Percentiles rank a stretch among this genome's conserved stretches.
phyloP scores from a whole-genome alignment of 177 flowering plant genomes.

The Vitis hybrid region DNA sequence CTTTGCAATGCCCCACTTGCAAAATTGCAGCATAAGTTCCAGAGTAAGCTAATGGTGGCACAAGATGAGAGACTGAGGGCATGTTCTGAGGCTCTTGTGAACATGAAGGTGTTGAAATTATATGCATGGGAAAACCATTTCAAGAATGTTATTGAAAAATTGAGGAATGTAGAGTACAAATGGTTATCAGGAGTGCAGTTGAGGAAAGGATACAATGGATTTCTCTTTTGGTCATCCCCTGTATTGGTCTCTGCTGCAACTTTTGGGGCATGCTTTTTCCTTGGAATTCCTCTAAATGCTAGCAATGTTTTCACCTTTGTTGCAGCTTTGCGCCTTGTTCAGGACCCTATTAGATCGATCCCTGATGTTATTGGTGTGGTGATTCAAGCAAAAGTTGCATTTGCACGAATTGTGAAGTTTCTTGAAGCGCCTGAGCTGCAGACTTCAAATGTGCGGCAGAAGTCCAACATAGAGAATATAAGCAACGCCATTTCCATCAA shows the following conservation, averaged over 20 bases:
- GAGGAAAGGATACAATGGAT: conserved; percentile 44
- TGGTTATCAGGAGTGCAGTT: conserved; percentile 62
- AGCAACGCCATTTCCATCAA: conserved; percentile 17
- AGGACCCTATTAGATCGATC: conserved; percentile 58
- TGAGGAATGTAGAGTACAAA: conserved; percentile 46
- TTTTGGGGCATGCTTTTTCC: conserved; percentile 63
- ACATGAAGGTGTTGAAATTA: conserved; percentile 75
- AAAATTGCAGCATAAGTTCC: conserved; percentile 67
- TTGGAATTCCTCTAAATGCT: conserved; percentile 50
- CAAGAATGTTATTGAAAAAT: conserved; percentile 42
- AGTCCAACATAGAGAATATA: conserved; percentile 9
- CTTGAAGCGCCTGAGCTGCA: conserved; percentile 66
- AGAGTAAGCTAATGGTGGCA: conserved; percentile 55
- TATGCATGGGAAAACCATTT: conserved; percentile 82
- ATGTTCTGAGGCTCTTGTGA: conserved; percentile 62
- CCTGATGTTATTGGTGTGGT: conserved; percentile 62
- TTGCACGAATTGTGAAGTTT: conserved; percentile 49
- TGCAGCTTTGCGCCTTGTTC: conserved; percentile 65
- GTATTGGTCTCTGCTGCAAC: conserved; percentile 66
- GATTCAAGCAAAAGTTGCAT: conserved; percentile 68
- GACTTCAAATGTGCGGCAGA: conserved; percentile 24
- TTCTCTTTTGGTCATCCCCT: conserved; percentile 72
- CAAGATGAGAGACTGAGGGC: conserved; percentile 70
- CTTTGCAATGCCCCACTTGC: conserved; percentile 68
- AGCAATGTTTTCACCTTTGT: conserved; percentile 71